Evolutionary conservation across 177 flowering plant genomes (phyloP).

Genomic region (Telopea speciosissima): DNA sequence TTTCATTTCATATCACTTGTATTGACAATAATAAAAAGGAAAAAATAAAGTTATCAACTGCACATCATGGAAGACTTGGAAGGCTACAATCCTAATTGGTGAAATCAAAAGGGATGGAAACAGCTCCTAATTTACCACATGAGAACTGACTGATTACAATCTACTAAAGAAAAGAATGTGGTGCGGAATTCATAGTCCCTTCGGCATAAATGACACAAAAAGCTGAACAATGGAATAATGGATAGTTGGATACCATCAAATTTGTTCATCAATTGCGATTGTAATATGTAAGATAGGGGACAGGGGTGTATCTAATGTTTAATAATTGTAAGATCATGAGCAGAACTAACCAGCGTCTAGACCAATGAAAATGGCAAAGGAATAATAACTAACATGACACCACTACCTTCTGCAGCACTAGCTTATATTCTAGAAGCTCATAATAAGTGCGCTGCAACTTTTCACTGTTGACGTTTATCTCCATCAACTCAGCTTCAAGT

Average conservation of each 20-base stretch:
- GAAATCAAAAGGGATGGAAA: not conserved
- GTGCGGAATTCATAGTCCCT: not conserved
- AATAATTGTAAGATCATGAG: not conserved
- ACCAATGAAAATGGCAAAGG: constrained; percentile 6
- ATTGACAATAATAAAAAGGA: not conserved
- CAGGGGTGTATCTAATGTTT: not conserved
- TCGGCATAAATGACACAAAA: not conserved
- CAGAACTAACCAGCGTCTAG: not conserved
- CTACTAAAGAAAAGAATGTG: not conserved
- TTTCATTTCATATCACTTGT: too few species aligned
- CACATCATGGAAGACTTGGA: not conserved
- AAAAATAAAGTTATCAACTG: not conserved
- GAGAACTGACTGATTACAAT: not conserved
- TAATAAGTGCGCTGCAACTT: constrained; percentile 72
- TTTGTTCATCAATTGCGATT: not conserved
- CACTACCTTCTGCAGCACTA: constrained; percentile 78
- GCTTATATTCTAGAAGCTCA: constrained; percentile 85
- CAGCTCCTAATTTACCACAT: not conserved
- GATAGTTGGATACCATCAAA: not conserved
- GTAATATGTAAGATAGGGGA: not conserved
- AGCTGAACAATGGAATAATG: not conserved
- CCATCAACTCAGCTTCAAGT: constrained; percentile 82
- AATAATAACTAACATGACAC: not conserved
- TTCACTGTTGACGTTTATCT: constrained; percentile 82
- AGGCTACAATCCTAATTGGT: not conserved